These are phyloP conservation scores for Metschnikowia proteae DNA, from an alignment of 805 yeast genomes.

Conservation along the genomic window DNA sequence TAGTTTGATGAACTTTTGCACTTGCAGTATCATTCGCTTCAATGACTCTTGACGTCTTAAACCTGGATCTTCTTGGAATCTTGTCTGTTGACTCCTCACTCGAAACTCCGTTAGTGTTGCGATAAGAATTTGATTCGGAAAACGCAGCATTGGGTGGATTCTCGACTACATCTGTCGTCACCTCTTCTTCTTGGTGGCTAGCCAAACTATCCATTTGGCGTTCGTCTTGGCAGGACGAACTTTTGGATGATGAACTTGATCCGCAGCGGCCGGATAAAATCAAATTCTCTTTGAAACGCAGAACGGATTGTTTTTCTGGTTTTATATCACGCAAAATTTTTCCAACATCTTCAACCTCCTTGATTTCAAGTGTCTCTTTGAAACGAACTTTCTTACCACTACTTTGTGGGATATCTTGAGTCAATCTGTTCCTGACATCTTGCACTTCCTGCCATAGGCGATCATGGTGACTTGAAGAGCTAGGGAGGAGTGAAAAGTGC, in stretches of 20 bases:
- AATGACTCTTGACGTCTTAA: not conserved
- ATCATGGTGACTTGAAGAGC: constrained; percentile 13
- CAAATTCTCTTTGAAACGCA: constrained; percentile 19
- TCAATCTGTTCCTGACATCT: constrained; percentile 20
- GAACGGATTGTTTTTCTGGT: constrained; percentile 18
- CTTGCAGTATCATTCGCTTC: not conserved
- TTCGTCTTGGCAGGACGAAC: not conserved
- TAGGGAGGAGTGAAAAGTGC: constrained; percentile 10
- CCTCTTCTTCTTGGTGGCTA: not conserved
- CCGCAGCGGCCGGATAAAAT: constrained; percentile 6
- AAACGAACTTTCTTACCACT: constrained; percentile 51
- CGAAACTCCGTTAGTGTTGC: not conserved
- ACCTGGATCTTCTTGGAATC: not conserved
- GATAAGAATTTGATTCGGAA: not conserved
- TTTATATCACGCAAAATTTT: constrained; percentile 37
- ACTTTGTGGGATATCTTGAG: not conserved
- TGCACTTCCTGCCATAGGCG: constrained; percentile 42
- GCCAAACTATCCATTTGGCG: not conserved
- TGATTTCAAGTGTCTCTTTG: constrained; percentile 50
- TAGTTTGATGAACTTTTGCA: not conserved
- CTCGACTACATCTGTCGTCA: constrained; percentile 5
- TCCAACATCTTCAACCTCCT: constrained; percentile 57
- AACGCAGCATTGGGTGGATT: not conserved
- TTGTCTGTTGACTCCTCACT: not conserved
- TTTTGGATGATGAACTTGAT: not conserved